Evolutionary conservation across 2,329 filamentous ascomycete species (phyloP), one percentile per base, ranked within the genome.

Genomic region (Boeremia exigua): DNA sequence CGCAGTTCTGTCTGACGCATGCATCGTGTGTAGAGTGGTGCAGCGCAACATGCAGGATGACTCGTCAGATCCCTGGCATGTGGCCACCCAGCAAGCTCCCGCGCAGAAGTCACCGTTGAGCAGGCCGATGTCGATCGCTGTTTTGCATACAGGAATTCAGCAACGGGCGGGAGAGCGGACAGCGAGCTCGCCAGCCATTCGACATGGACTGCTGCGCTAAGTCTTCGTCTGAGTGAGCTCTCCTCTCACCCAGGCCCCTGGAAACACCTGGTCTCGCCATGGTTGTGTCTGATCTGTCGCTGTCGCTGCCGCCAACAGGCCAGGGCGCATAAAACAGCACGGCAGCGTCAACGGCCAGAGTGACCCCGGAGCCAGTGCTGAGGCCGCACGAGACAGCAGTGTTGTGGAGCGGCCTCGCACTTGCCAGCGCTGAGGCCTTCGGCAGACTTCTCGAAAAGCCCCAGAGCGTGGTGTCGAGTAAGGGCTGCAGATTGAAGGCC

Each of bases 391-490:
- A 39, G 46, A 43, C 51, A 50, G 34, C 33, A 27, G 46, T 36
- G 34, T 44, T 30, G 54, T 53, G 46, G 51, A 56, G 53, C 56
- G 52, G 54, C 58, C 50, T 60, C 56, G 61, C 56, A 63, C 48
- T 32, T 52, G 57, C 37, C 56, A 43, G 44, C 51, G 45, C 49
- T 55, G 51, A 61, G 54, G 51, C 46, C 34, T 60, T 65, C 59
- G 65, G 65, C 59, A 62, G 56, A 61, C 59, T 62, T 68, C 63
- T 62, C 19, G 47, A 47, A 66, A 56, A 62, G 66, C 56, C 64
- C 69, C 62, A 56, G 40, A 52, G 44, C 50, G 62, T 65, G 57
- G 59, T 54, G 56, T 65, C 67, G 67, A 68, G 62, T 64, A 66
- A 68, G 66, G 62, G 59, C 60, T 72, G 69, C 53, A 56, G 46